These are phyloP conservation scores for Xylariaceae sp. DNA, from an alignment of 2,329 filamentous ascomycete species.

Conservation along the genomic window DNA sequence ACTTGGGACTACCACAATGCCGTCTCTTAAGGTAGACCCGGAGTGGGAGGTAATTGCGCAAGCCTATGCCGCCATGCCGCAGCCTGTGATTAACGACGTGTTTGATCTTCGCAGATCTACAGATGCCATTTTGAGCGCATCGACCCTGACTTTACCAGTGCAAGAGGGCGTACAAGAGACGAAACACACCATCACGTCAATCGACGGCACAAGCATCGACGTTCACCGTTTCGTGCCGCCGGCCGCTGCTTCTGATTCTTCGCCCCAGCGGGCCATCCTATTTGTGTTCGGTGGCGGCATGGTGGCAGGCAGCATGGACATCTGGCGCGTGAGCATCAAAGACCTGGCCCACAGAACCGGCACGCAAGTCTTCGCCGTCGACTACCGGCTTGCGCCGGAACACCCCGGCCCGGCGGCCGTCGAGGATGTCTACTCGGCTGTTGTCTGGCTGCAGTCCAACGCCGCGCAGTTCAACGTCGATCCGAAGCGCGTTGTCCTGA, in stretches of 20 bases:
- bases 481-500: slow-evolving; percentile 31
- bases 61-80: not conserved
- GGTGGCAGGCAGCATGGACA: slow-evolving; percentile 30
- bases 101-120: slow-evolving; percentile 5
- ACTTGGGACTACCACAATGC: slow-evolving; percentile 9
- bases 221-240: slow-evolving; percentile 33
- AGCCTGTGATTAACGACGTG: slow-evolving; percentile 14
- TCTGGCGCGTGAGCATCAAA: slow-evolving; percentile 20
- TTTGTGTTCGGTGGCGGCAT: slow-evolving; percentile 35
- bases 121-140: not conserved
- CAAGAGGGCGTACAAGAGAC: slow-evolving; percentile 26
- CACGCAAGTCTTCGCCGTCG: slow-evolving; percentile 44
- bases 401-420: slow-evolving; percentile 51
- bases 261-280: slow-evolving; percentile 31
- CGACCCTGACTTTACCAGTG: not conserved
- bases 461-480: slow-evolving; percentile 30
- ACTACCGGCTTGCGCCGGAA: slow-evolving; percentile 57
- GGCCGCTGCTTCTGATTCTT: not conserved
- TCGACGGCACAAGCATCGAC: slow-evolving; percentile 29
- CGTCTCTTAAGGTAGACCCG: slow-evolving; percentile 24
- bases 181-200: slow-evolving; percentile 27
- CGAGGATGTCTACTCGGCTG: slow-evolving; percentile 44
- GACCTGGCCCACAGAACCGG: slow-evolving; percentile 23
- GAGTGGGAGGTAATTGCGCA: slow-evolving; percentile 14
- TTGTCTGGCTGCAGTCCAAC: slow-evolving; percentile 44